Base-by-base conservation (phyloP, 805 yeast species). In the Candida dajiaensis region DNA sequence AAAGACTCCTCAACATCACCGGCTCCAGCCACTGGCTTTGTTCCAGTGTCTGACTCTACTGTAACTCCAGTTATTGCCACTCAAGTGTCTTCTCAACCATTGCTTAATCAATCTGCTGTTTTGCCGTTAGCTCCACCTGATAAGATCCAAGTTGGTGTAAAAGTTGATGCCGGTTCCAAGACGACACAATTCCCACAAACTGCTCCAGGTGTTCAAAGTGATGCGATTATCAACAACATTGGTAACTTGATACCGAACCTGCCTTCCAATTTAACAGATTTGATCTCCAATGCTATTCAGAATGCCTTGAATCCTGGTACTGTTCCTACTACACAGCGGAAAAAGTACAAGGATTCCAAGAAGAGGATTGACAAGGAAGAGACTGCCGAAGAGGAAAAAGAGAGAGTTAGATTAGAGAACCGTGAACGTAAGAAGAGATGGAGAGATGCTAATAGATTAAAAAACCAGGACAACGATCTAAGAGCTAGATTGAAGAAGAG, bases 401-500 rank as follows among this genome's bases (percentile, higher is more conserved):
- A 83, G 56, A 74, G 78, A 50, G 69, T 81, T 11, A 67, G 89
- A 42, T 55, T 74, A 22, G 90, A 81, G 41, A 88, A 88, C 57
- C 70, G 95, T 41, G 86, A 81, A 45, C 70, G 96, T 19, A 88
- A 88, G 67, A 82, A 85, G 66, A 76, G 78, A 53, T 88, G 96
- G 96, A 73, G 96, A 57, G 90, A 81, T 52, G 81, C 78, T 23
- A 89, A 92, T 59, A 76, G 78, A 9, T 83, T 83, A 49, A 73
- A 94, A 53, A 90, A 90, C 64, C 83, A 87, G 67, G 96, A 89
- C 62, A 84, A 88, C 57, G 98, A 92, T 60, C 69, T 92, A 45
- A 73, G 95, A 44, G 79, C 86, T 0, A 71, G 98, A 46, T 82
- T 92, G 19, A 74, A 77, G 52, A 83, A 83, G 53, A 71, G 94